These are phyloP conservation scores for Diaporthe amygdali DNA, from an alignment of 2,329 filamentous ascomycete genomes.

Conservation along the genomic window DNA sequence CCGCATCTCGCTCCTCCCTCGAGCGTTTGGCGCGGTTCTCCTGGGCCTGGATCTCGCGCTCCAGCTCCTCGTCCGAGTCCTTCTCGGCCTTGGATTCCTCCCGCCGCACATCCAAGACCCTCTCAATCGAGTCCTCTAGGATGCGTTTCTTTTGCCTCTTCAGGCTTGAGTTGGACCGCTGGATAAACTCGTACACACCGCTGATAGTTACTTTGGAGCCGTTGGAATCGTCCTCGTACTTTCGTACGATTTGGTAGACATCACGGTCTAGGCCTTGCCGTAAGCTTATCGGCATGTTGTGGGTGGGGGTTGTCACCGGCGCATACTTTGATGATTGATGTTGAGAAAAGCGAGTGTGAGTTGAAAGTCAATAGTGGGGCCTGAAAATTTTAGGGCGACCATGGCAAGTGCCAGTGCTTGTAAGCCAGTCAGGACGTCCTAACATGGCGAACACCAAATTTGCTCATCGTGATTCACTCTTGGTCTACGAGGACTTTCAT, in stretches of 20 bases:
- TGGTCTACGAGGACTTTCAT: too few species aligned
- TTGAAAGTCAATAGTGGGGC: constrained; percentile 14
- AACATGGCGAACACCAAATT: not conserved
- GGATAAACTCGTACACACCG: constrained; percentile 78
- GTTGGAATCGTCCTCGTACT: constrained; percentile 65
- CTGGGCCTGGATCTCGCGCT: constrained; percentile 35
- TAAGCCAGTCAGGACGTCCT: not conserved
- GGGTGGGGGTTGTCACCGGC: not conserved
- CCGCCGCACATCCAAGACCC: constrained; percentile 76
- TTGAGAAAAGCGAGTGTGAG: not conserved
- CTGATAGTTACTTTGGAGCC: constrained; percentile 55
- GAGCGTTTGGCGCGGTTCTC: constrained; percentile 30
- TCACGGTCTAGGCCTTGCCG: constrained; percentile 68
- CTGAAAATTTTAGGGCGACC: constrained; percentile 9
- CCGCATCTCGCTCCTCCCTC: constrained; percentile 31
- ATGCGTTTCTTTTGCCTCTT: constrained; percentile 81
- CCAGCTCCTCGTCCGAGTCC: constrained; percentile 50
- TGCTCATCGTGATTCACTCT: too few species aligned
- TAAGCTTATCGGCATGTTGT: constrained; percentile 41
- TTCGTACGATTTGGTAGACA: constrained; percentile 80
- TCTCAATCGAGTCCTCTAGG: constrained; percentile 84
- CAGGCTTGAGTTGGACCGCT: constrained; percentile 84
- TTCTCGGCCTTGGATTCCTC: constrained; percentile 64
- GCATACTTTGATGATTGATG: not conserved
- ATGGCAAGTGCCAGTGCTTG: not conserved